Base-by-base conservation (phyloP, 1,284 basidiomycete species). In the Moesziomyces globuligerus region DNA sequence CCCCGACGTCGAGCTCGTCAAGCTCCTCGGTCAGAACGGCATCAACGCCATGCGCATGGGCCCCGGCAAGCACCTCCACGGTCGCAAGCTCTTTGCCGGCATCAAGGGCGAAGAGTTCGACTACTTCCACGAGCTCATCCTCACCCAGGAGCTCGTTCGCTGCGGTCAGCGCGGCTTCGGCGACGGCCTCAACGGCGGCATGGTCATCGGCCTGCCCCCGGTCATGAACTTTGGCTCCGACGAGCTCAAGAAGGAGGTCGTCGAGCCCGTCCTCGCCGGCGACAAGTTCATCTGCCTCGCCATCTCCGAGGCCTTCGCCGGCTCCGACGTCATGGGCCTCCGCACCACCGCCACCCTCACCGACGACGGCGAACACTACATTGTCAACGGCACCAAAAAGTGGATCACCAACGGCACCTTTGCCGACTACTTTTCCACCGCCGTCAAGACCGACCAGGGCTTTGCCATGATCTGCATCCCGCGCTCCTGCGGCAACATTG, bases 351-450 rank as follows among this genome's bases (percentile, higher is more conserved):
- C 94, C 9, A 88, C 86, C 44, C 91, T 93, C 83, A 89, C 87
- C 34, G 88, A 90, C 60, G 93, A 94, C 77, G 93, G 92, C 34
- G 84, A 91, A 72, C 82, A 82, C 69, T 86, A 85, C 81, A 75
- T 81, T 50, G 74, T 81, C 59, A 79, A 81, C 58, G 80, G 80
- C 40, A 81, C 80, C 59, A 82, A 82, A 60, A 81, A 81, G 88
- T 96, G 94, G 94, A 97, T 97, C 78, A 94, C 94, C 42, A 96
- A 94, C 75, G 92, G 91, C 46, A 84, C 83, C n/a, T 81, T 80
- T 46, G 79, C 83, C 40, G 83, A 84, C 75, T 85, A 85, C 84
- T 91, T 90, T 50, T 79, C 79, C 32, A 82, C 80, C 20, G 80
- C 78, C 32, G 75, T 79, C 58, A 77, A 83, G 72, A 83, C 83